These are phyloP conservation scores for Suillus sp. DNA, from an alignment of 768 basidiomycete species.

Conservation along the genomic window DNA sequence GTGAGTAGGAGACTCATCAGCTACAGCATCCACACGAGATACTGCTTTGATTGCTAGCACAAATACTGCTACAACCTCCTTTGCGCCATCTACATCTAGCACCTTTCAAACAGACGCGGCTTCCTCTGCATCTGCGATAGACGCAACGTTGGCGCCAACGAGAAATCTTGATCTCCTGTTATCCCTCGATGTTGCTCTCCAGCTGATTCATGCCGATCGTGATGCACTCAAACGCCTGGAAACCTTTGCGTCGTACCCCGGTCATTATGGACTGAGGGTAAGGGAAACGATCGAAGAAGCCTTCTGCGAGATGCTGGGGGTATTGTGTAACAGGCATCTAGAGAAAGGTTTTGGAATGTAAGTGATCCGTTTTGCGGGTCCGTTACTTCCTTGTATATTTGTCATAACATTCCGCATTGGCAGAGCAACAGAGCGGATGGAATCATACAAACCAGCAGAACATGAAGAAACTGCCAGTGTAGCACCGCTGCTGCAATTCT, in stretches of 20 bases:
- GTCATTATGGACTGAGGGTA: slow-evolving; percentile 83
- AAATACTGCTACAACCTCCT: slow-evolving; percentile 7
- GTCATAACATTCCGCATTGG: slow-evolving; percentile 7
- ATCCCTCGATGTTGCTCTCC: slow-evolving; percentile 87
- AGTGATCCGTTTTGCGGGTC: slow-evolving; percentile 26
- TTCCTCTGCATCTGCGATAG: background rate
- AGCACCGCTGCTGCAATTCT: slow-evolving; percentile 93
- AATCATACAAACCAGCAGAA: slow-evolving; percentile 84
- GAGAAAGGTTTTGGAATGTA: slow-evolving; percentile 76
- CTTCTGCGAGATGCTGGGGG: slow-evolving; percentile 82
- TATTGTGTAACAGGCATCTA: slow-evolving; percentile 78
- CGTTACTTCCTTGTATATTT: background rate
- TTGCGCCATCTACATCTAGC: background rate
- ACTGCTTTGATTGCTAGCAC: slow-evolving; percentile 8
- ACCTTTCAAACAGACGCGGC: background rate
- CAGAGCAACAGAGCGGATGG: slow-evolving; percentile 91
- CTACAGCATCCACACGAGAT: background rate
- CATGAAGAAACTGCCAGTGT: slow-evolving; percentile 81
- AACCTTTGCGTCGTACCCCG: slow-evolving; percentile 86
- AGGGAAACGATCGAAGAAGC: slow-evolving; percentile 93
- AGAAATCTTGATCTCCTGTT: slow-evolving; percentile 80
- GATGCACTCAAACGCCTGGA: slow-evolving; percentile 92
- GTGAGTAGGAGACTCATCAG: slow-evolving; percentile 21
- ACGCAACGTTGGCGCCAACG: slow-evolving; percentile 14
- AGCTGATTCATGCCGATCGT: slow-evolving; percentile 91